Evolutionary conservation across 2,329 filamentous ascomycete genomes (phyloP).

Genomic region (Emmonsia crescens): DNA sequence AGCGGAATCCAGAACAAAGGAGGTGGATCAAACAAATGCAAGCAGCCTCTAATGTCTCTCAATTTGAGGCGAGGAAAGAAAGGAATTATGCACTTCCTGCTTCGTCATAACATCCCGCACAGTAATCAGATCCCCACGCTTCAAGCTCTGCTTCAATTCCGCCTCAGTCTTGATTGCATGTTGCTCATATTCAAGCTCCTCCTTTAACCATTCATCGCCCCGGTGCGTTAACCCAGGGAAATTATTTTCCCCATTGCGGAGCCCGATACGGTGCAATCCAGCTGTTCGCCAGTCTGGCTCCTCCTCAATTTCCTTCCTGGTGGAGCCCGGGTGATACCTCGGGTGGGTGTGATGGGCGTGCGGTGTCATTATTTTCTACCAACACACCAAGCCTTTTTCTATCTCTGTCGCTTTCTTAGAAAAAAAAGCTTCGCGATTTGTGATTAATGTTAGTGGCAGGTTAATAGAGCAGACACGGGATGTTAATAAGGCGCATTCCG

Average conservation of each 20-base stretch:
- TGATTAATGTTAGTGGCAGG: background rate
- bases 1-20: background rate
- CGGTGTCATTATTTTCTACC: background rate
- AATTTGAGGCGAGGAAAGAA: background rate
- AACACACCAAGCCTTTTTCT: background rate
- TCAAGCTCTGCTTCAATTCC: slow-evolving; percentile 17
- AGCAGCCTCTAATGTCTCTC: background rate
- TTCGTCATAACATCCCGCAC: slow-evolving; percentile 20
- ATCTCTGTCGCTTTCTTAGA: background rate
- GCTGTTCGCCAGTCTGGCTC: slow-evolving; percentile 35
- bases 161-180: slow-evolving; percentile 19
- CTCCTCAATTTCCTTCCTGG: slow-evolving; percentile 29
- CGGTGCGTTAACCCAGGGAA: slow-evolving; percentile 31
- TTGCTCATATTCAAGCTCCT: slow-evolving; percentile 15
- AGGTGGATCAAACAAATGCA: background rate
- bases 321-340: slow-evolving; percentile 30
- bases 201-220: slow-evolving; percentile 19
- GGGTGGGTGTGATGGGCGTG: background rate
- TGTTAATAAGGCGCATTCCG: background rate
- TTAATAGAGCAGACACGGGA: background rate
- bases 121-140: slow-evolving; percentile 18
- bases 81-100: slow-evolving; percentile 16
- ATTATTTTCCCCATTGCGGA: slow-evolving; percentile 27
- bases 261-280: slow-evolving; percentile 33
- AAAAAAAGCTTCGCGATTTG: background rate